Base-by-base conservation (phyloP, 2,329 filamentous ascomycete species). In the Allantophomopsis lycopodina region DNA sequence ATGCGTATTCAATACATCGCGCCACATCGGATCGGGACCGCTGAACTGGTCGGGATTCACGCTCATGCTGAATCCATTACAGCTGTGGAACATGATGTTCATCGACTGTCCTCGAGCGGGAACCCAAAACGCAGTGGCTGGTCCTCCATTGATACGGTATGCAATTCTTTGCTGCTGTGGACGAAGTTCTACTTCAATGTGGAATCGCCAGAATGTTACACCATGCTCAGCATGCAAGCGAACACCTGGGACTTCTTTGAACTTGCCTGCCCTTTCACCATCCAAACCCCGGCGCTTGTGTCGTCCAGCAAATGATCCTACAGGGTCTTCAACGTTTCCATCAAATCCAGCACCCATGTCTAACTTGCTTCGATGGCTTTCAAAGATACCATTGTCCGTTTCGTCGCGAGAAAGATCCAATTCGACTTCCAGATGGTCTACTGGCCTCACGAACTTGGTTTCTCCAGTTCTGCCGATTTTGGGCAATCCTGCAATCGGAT, bases 81-180 rank as follows among this genome's bases (percentile, higher is more conserved):
- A 94, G 56, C 83, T 94, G 63, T 96, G 76, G 63, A 95, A 98
- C 87, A 96, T 94, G 56, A 95, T 84, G 62, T 96, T 95, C 91
- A 98, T 98, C 2, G 83, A 75, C 56, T 94, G 72, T 13, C 77
- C 81, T 37, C 70, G 73, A 23, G 81, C 82, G 5, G 93, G 91
- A 1, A 98, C 86, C 89, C 91, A 98, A 58, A 98, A 98, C 1
- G 82, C 85, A 39, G 84, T 78, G 2, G 85, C 76, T 5, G 89
- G 88, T 1, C 91, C 89, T 36, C 80, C 73, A 54, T 98, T 98
- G 64, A 98, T 94, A 40, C 88, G 83, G 60, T 98, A 98, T 0
- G 88, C 89, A 46, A 98, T 83, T 32, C 89, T 80, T 51, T 88
- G 76, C 59, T 96, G 84, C 42, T 68, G 71, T 15, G 77, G 68